Percentiles rank a stretch among this genome's conserved stretches.
Evolutionary conservation across 202 grass and related monocot genomes (phyloP).

Genomic region (Carex arenaria): DNA sequence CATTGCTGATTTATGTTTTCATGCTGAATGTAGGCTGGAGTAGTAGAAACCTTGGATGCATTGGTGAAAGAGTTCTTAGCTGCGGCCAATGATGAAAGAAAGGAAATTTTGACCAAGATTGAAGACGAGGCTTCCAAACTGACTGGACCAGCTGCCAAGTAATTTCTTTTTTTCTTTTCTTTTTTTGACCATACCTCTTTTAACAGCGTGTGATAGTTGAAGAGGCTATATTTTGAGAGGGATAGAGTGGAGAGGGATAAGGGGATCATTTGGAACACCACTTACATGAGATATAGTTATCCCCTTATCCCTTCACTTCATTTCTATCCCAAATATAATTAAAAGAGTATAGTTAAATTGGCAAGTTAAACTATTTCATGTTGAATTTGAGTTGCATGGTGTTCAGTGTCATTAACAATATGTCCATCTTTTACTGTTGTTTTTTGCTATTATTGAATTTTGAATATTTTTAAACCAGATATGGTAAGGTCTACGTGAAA

Average conservation of each 20-base stretch:
- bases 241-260: not conserved
- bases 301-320: not conserved
- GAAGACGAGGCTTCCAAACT: conserved; percentile 84
- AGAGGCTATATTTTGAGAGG: not conserved
- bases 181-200: not conserved
- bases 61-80: conserved; percentile 73
- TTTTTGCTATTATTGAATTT: conserved; percentile 19
- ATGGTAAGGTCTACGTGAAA: conserved; percentile 73
- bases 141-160: conserved; percentile 76
- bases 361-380: not conserved
- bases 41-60: conserved; percentile 57
- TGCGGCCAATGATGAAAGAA: conserved; percentile 49
- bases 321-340: not conserved
- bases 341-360: not conserved
- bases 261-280: not conserved
- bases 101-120: conserved; percentile 66
- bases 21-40: conserved; percentile 57
- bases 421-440: not conserved
- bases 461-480: conserved; percentile 31
- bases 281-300: not conserved
- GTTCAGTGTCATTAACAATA: not conserved
- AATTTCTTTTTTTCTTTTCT: conserved; percentile 7
- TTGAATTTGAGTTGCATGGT: not conserved
- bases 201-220: not conserved
- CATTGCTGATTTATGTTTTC: conserved; percentile 5